Evolutionary conservation across 495 filamentous ascomycete species (phyloP).

Genomic region (Jackrogersella multiformis): DNA sequence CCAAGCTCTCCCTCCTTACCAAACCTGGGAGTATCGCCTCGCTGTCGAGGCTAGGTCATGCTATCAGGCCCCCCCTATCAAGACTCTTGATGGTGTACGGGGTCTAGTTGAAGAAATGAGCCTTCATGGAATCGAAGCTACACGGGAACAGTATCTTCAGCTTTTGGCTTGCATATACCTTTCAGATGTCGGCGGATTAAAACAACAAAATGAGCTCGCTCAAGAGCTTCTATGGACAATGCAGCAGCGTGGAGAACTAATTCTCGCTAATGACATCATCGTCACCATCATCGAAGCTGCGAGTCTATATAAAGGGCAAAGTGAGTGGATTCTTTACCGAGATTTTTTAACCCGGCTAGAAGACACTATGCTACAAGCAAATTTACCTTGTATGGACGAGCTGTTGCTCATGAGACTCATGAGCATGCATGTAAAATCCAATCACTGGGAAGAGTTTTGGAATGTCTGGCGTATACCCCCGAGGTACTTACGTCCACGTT

Average conservation of each 20-base stretch:
- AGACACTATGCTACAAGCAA: constrained; percentile 30
- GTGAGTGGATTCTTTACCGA: constrained; percentile 11
- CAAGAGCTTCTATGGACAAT: constrained; percentile 51
- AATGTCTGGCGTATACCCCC: constrained; percentile 67
- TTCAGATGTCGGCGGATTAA: constrained; percentile 7
- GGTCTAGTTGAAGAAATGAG: constrained; percentile 42
- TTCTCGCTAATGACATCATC: constrained; percentile 51
- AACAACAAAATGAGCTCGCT: constrained; percentile 43
- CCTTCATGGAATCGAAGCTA: constrained; percentile 45
- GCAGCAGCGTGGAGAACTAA: constrained; percentile 47
- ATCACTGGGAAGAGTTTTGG: constrained; percentile 68
- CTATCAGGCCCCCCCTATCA: not conserved
- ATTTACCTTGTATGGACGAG: constrained; percentile 59
- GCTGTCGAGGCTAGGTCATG: constrained; percentile 40
- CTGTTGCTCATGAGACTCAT: constrained; percentile 60
- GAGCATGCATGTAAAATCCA: constrained; percentile 48
- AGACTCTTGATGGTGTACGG: constrained; percentile 7
- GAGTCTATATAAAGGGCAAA: constrained; percentile 6
- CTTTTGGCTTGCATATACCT: constrained; percentile 50
- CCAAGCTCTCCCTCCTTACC: constrained; percentile 35
- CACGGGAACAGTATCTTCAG: constrained; percentile 43
- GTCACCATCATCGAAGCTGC: constrained; percentile 51
- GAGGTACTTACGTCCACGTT: constrained; percentile 59
- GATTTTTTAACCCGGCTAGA: constrained; percentile 41
- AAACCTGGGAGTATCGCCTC: constrained; percentile 47